phyloP scores from a whole-genome alignment of 441 rosid species.

The Hura crepitans region DNA sequence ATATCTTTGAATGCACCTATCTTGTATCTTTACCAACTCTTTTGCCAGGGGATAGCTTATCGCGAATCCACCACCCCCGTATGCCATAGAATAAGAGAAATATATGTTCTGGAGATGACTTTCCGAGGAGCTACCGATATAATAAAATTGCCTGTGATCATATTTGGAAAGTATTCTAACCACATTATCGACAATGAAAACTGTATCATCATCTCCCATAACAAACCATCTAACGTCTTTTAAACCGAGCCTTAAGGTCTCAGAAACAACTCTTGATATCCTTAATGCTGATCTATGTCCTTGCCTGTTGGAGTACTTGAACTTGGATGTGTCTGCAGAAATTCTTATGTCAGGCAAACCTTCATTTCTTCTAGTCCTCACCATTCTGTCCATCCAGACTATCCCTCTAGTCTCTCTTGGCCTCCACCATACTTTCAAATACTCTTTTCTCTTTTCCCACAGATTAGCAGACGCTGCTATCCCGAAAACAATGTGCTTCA shows the following conservation, averaged over 20 bases:
- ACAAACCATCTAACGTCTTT: slow-evolving; percentile 79
- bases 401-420: slow-evolving; percentile 61
- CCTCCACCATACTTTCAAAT: slow-evolving; percentile 79
- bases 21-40: slow-evolving; percentile 74
- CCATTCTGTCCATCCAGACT: slow-evolving; percentile 67
- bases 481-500: slow-evolving; percentile 73
- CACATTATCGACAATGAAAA: slow-evolving; percentile 70
- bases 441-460: slow-evolving; percentile 75
- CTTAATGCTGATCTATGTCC: slow-evolving; percentile 73
- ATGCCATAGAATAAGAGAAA: slow-evolving; percentile 83
- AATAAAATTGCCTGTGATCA: slow-evolving; percentile 65
- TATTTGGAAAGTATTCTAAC: slow-evolving; percentile 59
- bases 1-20: slow-evolving; percentile 68
- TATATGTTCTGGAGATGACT: slow-evolving; percentile 79
- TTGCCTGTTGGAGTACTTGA: slow-evolving; percentile 59
- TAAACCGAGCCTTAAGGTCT: slow-evolving; percentile 59
- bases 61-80: slow-evolving; percentile 89
- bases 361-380: slow-evolving; percentile 36
- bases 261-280: slow-evolving; percentile 71
- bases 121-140: slow-evolving; percentile 78
- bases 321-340: slow-evolving; percentile 54
- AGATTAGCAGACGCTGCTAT: slow-evolving; percentile 59
- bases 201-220: slow-evolving; percentile 94
- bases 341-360: slow-evolving; percentile 58
- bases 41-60: slow-evolving; percentile 73